Evolutionary conservation across 2,329 filamentous ascomycete genomes (phyloP).

Genomic region (Emericellopsis atlantica): DNA sequence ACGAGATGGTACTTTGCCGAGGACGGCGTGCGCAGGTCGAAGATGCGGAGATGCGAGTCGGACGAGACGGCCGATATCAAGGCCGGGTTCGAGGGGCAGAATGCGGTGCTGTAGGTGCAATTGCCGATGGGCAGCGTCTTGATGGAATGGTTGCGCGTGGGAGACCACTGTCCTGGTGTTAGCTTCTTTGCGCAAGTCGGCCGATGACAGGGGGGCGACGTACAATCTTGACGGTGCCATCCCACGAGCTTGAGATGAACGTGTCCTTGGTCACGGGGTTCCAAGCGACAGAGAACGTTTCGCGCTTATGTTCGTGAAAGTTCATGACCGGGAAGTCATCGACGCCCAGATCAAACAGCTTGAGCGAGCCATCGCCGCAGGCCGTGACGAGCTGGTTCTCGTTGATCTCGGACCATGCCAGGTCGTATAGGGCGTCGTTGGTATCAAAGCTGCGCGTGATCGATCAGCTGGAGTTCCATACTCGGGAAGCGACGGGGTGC

Average conservation of each 20-base stretch:
- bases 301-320: constrained; percentile 86
- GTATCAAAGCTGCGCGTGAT: constrained; percentile 72
- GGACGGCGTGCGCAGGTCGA: constrained; percentile 79
- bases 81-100: constrained; percentile 76
- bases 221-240: constrained; percentile 85
- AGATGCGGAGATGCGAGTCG: constrained; percentile 81
- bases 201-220: constrained; percentile 9
- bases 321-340: constrained; percentile 79
- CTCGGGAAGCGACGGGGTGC: not conserved
- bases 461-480: not conserved
- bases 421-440: constrained; percentile 91
- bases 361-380: constrained; percentile 86
- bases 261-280: constrained; percentile 83
- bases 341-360: constrained; percentile 79
- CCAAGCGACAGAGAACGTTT: constrained; percentile 89
- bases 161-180: constrained; percentile 57
- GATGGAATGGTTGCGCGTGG: constrained; percentile 60
- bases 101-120: constrained; percentile 89
- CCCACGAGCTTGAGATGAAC: constrained; percentile 89
- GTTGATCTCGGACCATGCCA: constrained; percentile 91
- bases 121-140: constrained; percentile 81
- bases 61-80: constrained; percentile 79
- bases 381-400: constrained; percentile 87
- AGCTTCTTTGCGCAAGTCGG: not conserved
- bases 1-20: constrained; percentile 82